Evolutionary conservation across 139 green algal species (phyloP), one percentile per base, ranked within the genome.

Genomic region (Auxenochlorella pyrenoidosa): DNA sequence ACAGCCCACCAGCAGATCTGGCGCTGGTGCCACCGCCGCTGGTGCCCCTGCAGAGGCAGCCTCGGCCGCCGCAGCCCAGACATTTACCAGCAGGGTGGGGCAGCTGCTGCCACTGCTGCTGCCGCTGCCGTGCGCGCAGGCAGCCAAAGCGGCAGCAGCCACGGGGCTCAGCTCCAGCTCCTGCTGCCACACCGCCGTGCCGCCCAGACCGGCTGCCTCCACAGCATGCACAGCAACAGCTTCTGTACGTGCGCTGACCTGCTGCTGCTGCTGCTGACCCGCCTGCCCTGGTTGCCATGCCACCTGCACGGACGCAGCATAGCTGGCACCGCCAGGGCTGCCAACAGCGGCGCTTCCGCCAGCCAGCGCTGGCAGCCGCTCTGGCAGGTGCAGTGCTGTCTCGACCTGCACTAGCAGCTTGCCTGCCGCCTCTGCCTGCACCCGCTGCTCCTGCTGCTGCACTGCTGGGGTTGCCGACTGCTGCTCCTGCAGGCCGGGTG

Each of bases 131-230:
- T 78, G 72, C 10, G 13, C 21, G 4, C 30, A 30, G 21, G 10
- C 19, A 8, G 34, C 3, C 80, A 60, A 85, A 2, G 40, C 5
- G 18, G 80, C 59, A 8, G 80, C 38, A 21, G 41, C 41, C 19
- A 40, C 80, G 4, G 80, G 60, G 70, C 70, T n/a, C 26, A 85
- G 21, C 80, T 85, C 63, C 3, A 85, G 40, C 80, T 85, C 80
- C 19, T 70, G 36, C 28, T 60, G 58, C 80, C 80, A 85, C 80
- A 85, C 80, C 0, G 80, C 80, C 26, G 80, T 76, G 40, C 80
- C 80, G 40, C 80, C 60, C 0, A 85, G 38, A 12, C 38, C 63
- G 3, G 60, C 63, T 6, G 60, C 80, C 16, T 75, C 60, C 60
- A 76, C 63, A 32, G 72, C 40, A 22, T 85, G 80, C 63, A 85